These are phyloP conservation scores for Trichomonascus vanleenenianus DNA, from an alignment of 805 yeast genomes.

Conservation along the genomic window DNA sequence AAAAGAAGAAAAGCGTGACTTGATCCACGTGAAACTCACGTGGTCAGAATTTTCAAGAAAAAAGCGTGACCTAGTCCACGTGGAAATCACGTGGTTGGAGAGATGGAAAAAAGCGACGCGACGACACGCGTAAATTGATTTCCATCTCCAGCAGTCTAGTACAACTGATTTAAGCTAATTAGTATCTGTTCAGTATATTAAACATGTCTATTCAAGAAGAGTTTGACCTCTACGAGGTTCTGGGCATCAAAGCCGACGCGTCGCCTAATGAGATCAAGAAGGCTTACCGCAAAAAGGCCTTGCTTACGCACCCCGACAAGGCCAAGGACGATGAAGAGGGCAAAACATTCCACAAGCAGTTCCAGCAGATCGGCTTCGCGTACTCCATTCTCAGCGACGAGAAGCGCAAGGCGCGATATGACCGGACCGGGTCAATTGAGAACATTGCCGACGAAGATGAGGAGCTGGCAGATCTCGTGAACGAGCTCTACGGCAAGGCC, in stretches of 20 bases:
- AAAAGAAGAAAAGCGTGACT: too few species aligned
- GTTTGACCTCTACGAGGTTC: constrained; percentile 25
- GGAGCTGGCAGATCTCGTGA: constrained; percentile 31
- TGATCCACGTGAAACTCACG: too few species aligned
- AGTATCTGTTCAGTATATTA: too few species aligned
- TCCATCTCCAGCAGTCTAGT: neutral
- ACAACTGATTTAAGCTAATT: too few species aligned
- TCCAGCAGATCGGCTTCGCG: constrained; percentile 69
- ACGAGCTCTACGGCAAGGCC: constrained; percentile 24
- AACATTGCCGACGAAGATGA: constrained; percentile 32
- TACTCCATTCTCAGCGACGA: constrained; percentile 60
- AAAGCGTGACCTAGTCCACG: too few species aligned
- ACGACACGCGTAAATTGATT: too few species aligned
- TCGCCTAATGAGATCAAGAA: constrained; percentile 53
- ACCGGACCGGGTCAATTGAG: constrained; percentile 58
- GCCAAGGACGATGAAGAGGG: constrained; percentile 32
- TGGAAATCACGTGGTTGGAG: too few species aligned
- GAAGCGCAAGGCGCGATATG: constrained; percentile 48
- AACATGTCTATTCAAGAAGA: constrained; percentile 17
- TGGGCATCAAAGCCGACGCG: constrained; percentile 13
- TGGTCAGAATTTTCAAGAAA: too few species aligned
- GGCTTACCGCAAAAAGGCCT: constrained; percentile 57
- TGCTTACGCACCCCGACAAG: constrained; percentile 68
- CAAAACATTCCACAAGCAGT: constrained; percentile 33
- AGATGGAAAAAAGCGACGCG: neutral